Evolutionary conservation across 352 stramenopile species (phyloP).

Genomic region (Phytophthora cajani): DNA sequence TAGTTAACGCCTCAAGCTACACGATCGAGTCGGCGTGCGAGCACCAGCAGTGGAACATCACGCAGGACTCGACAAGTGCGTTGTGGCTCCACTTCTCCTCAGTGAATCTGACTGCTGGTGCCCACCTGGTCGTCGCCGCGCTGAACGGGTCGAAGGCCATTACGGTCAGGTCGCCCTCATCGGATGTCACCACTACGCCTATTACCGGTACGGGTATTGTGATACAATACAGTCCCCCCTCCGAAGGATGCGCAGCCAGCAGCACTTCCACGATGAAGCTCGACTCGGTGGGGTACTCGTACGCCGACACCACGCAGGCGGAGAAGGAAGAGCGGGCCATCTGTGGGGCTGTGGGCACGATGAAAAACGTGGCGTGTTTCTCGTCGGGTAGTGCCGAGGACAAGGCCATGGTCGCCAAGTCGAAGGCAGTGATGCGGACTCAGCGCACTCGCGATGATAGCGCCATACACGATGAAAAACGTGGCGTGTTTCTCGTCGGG

Average conservation of each 20-base stretch:
- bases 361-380: conserved; percentile 65
- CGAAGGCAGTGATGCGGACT: conserved; percentile 56
- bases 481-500: conserved; percentile 45
- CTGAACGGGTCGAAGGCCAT: conserved; percentile 43
- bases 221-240: conserved; percentile 52
- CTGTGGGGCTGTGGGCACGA: conserved; percentile 58
- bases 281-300: conserved; percentile 47
- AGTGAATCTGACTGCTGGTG: conserved; percentile 38
- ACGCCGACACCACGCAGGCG: conserved; percentile 43
- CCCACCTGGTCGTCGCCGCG: conserved; percentile 47
- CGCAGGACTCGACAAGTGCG: conserved; percentile 46
- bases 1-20: conserved; percentile 42
- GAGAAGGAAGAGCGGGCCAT: conserved; percentile 53
- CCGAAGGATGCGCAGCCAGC: conserved; percentile 24
- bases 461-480: conserved; percentile 72
- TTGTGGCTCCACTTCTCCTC: conserved; percentile 53
- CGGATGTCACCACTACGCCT: conserved; percentile 35
- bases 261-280: conserved; percentile 34
- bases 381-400: conserved; percentile 35
- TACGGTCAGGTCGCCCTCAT: conserved; percentile 27
- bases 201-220: conserved; percentile 45
- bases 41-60: conserved; percentile 57
- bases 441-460: conserved; percentile 55
- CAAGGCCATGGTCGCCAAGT: conserved; percentile 46
- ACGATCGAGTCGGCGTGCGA: conserved; percentile 45